Evolutionary conservation across 23 red algal species (phyloP).

Genomic region (Gracilariopsis chorda): DNA sequence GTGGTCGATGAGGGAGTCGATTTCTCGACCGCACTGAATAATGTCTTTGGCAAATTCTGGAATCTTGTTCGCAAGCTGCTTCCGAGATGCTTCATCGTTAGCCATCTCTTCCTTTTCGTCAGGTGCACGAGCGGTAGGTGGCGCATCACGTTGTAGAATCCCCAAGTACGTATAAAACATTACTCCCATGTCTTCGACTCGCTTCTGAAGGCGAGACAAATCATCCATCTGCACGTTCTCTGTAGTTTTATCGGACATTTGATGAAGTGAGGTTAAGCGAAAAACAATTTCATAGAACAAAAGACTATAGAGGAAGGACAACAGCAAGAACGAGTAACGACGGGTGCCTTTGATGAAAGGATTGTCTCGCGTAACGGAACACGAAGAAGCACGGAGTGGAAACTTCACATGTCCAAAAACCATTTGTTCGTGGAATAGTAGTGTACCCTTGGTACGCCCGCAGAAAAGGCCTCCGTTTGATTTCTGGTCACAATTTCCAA

Average conservation of each 20-base stretch:
- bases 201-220: slow-evolving; percentile 35
- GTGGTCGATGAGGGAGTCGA: slow-evolving; percentile 17
- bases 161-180: slow-evolving; percentile 54
- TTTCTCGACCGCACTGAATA: slow-evolving; percentile 6
- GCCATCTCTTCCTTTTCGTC: slow-evolving; percentile 48
- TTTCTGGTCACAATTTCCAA: too few species aligned
- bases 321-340: too few species aligned
- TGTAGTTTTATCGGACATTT: neutral
- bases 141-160: slow-evolving; percentile 59
- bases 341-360: too few species aligned
- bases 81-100: slow-evolving; percentile 25
- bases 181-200: slow-evolving; percentile 45
- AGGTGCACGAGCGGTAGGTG: slow-evolving; percentile 41
- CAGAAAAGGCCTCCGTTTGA: too few species aligned
- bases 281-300: too few species aligned
- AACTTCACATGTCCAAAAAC: too few species aligned
- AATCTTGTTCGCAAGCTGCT: slow-evolving; percentile 2
- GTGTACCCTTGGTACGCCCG: too few species aligned
- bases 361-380: too few species aligned
- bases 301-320: too few species aligned
- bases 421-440: too few species aligned
- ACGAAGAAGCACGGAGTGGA: too few species aligned
- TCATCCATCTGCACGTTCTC: slow-evolving; percentile 19
- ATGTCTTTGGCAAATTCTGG: slow-evolving; percentile 59
- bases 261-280: too few species aligned